Base-by-base conservation (phyloP, 176 grass and related monocot genomes). In the Lolium perenne region DNA sequence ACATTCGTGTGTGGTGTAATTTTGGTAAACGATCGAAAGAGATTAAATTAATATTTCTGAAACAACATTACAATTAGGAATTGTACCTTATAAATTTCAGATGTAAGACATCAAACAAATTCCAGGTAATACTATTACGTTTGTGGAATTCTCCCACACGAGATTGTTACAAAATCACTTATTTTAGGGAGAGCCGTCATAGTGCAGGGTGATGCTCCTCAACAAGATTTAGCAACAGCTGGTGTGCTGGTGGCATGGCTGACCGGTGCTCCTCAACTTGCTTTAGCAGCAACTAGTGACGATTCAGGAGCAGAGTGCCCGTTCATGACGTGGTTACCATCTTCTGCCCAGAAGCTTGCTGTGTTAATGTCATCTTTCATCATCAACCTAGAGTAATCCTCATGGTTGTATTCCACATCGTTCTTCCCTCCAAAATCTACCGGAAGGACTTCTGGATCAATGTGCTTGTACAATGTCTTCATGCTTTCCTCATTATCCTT, bases 381-480 rank as follows among this genome's bases (percentile, higher is more conserved):
- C 97, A 94, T 94, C 90, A 99, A 54, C 74, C 90, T 89, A 38
- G 94, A 88, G 76, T 90, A 98, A 81, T 94, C 88, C 57, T 94
- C 97, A 67, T 96, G 92, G 72, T 90, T 88, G 62, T 96, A 99
- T n/a, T 88, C 70, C 12, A 29, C 65, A 20, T 63, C 85, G 82
- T 72, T 90, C 82, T 83, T 90, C 12, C 97, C 97, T 76, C 97
- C 97, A 83, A 99, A 99, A 73, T 96, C 90, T 51, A 76, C n/a
- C 11, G 90, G 94, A 66, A 99, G 92, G n/a, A 86, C 77, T 35
- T 96, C 76, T 4, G 85, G 88, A 60, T 96, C 90, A 14, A 99
- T 94, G 80, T 74, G 78, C 32, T 55, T 88, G 80, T 89, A n/a
- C 87, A 99, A 79, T 0, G 85, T 26, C 66, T 88, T 86, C 78